These are phyloP conservation scores for Emergomyces pasteurianus DNA, from an alignment of 2,329 filamentous ascomycete genomes.

Conservation along the genomic window DNA sequence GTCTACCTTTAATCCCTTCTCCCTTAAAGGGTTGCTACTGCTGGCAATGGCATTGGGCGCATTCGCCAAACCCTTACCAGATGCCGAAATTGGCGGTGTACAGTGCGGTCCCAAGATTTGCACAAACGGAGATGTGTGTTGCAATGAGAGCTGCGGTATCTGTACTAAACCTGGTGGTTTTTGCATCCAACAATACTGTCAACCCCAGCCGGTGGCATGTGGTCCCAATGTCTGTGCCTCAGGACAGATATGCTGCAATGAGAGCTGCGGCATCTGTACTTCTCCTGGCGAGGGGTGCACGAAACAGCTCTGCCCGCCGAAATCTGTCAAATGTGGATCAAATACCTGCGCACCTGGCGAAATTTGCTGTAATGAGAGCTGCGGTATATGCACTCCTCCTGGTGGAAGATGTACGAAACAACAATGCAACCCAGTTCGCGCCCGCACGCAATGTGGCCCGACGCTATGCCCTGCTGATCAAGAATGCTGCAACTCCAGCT, in stretches of 20 bases:
- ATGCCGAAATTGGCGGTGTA: background rate
- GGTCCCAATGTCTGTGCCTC: background rate
- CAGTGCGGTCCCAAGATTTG: background rate
- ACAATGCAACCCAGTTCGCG: background rate
- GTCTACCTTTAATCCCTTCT: background rate
- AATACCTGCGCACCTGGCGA: background rate
- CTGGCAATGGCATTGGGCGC: background rate
- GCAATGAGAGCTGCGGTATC: conserved; percentile 1
- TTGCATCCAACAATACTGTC: background rate
- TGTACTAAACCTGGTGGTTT: background rate
- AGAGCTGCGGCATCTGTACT: conserved; percentile 1
- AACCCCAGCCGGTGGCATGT: background rate
- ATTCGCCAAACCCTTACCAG: background rate
- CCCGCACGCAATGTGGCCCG: background rate
- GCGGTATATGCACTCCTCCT: background rate
- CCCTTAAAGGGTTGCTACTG: background rate
- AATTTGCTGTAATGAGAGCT: conserved; percentile 1
- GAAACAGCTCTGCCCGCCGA: background rate
- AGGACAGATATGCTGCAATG: background rate
- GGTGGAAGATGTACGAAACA: background rate
- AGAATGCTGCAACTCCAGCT: background rate
- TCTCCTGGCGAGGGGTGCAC: background rate
- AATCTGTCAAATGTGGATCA: background rate
- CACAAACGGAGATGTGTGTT: background rate
- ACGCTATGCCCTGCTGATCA: background rate